A percentile compares a stretch with the other conserved stretches of the same genome.
Conservation (phyloP, 495 filamentous ascomycete genomes). For the Trichoderma erinaceum region DNA sequence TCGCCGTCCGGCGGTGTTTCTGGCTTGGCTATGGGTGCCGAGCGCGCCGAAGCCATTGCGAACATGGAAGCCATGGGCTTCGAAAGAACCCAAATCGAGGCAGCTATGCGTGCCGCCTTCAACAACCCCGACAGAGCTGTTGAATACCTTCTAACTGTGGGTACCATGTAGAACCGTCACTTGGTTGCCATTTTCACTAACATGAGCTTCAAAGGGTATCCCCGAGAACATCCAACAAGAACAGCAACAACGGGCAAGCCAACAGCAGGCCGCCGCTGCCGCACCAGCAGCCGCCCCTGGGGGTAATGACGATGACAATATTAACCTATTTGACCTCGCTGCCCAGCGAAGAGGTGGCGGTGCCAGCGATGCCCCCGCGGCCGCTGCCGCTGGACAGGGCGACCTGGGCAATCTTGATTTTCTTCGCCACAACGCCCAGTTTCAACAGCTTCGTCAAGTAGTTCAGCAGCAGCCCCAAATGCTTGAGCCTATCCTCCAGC, state of each 20-base stretch:
- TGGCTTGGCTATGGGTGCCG: slow-evolving; percentile 66
- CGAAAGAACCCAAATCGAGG: slow-evolving; percentile 73
- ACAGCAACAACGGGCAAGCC: slow-evolving; percentile 42
- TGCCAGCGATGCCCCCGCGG: slow-evolving; percentile 42
- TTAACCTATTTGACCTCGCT: slow-evolving; percentile 94
- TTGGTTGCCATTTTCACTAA: slow-evolving; percentile 19
- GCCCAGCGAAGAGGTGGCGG: slow-evolving; percentile 54
- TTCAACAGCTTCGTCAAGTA: slow-evolving; percentile 93
- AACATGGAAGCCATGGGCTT: slow-evolving; percentile 99
- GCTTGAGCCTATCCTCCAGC: slow-evolving; percentile 95
- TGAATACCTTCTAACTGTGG: slow-evolving; percentile 84
- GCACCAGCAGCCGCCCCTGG: slow-evolving; percentile 32
- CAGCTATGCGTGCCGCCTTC: slow-evolving; percentile 91
- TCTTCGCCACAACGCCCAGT: slow-evolving; percentile 92
- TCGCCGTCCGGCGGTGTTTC: slow-evolving; percentile 50
- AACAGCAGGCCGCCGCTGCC: slow-evolving; percentile 31
- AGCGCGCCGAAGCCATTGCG: slow-evolving; percentile 78
- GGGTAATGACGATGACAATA: slow-evolving; percentile 59
- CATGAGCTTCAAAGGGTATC: slow-evolving; percentile 59
- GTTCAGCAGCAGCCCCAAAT: slow-evolving; percentile 96
- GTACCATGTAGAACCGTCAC: slow-evolving; percentile 26
- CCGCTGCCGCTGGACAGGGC: slow-evolving; percentile 48
- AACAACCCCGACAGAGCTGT: slow-evolving; percentile 96
- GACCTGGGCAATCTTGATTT: slow-evolving; percentile 80
- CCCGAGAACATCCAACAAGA: slow-evolving; percentile 75